phyloP scores from a whole-genome alignment of 331 rosid genomes.

The Pyracantha coccinea region DNA sequence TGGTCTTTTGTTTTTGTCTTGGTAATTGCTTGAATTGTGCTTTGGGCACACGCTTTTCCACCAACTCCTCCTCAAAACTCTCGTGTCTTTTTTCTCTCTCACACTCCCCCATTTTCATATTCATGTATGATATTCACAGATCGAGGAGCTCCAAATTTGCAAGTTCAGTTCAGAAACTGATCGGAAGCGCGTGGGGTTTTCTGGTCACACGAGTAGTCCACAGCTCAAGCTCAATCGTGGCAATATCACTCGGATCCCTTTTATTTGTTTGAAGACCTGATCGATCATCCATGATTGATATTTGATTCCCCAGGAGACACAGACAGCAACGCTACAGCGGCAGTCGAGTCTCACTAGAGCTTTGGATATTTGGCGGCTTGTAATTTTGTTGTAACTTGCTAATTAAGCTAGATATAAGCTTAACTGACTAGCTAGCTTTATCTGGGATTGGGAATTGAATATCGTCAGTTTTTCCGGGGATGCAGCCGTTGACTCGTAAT shows the following conservation, averaged over 20 bases:
- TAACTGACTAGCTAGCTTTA: not conserved
- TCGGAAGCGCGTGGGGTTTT: too few relatives aligned
- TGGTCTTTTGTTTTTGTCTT: not conserved
- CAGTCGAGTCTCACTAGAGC: not conserved
- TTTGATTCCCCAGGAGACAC: too few relatives aligned
- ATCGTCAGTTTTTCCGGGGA: not conserved
- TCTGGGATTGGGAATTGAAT: not conserved
- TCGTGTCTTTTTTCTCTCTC: not conserved
- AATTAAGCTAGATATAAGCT: not conserved
- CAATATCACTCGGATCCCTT: not conserved
- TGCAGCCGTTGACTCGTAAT: not conserved
- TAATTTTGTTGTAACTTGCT: not conserved
- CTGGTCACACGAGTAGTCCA: too few relatives aligned
- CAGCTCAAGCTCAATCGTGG: too few relatives aligned
- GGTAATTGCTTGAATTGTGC: not conserved
- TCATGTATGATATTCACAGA: too few relatives aligned
- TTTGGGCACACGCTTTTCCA: slow-evolving; percentile 6
- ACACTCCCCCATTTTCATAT: not conserved
- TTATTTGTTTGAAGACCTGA: not conserved
- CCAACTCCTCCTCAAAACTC: slow-evolving; percentile 13
- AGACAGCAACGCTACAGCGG: too few relatives aligned
- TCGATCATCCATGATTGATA: not conserved
- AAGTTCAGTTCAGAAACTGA: too few relatives aligned
- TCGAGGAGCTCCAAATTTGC: not conserved
- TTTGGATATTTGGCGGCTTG: not conserved